phyloP scores from a whole-genome alignment of 2,329 filamentous ascomycete species.

The Huntiella moniliformis region DNA sequence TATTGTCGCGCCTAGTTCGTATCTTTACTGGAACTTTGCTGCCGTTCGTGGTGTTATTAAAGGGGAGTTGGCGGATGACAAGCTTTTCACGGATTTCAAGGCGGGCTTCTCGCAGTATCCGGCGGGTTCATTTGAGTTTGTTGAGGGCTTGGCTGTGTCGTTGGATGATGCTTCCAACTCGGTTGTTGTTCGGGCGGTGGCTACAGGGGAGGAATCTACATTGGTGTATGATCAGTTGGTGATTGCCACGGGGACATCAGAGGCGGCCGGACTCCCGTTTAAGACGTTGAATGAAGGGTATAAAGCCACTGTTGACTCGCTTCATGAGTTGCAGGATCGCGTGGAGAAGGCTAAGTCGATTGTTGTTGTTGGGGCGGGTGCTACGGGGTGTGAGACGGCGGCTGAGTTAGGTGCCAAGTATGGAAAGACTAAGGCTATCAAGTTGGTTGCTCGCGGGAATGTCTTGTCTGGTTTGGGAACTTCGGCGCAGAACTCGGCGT shows the following conservation, averaged over 20 bases:
- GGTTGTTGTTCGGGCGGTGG: constrained; percentile 23
- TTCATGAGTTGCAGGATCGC: constrained; percentile 20
- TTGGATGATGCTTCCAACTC: constrained; percentile 25
- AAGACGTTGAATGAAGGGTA: constrained; percentile 25
- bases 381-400: constrained; percentile 22
- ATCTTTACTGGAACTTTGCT: constrained; percentile 30
- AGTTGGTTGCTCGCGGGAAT: constrained; percentile 11
- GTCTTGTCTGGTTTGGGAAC: constrained; percentile 11
- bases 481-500: constrained; percentile 22
- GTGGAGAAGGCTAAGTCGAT: constrained; percentile 22
- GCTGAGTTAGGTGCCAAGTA: constrained; percentile 21
- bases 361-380: constrained; percentile 21
- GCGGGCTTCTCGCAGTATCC: constrained; percentile 31
- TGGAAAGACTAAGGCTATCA: constrained; percentile 16
- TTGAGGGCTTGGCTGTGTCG: constrained; percentile 28
- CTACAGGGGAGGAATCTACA: constrained; percentile 16
- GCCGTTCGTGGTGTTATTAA: constrained; percentile 30
- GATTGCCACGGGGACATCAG: constrained; percentile 24
- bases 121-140: constrained; percentile 29
- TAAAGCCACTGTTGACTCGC: constrained; percentile 22
- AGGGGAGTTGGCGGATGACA: constrained; percentile 25
- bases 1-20: constrained; percentile 28
- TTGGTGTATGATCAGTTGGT: constrained; percentile 31
- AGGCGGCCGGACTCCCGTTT: constrained; percentile 23
- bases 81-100: constrained; percentile 19